Evolutionary conservation across 768 basidiomycete species (phyloP).

Genomic region (Pisolithus sp.): DNA sequence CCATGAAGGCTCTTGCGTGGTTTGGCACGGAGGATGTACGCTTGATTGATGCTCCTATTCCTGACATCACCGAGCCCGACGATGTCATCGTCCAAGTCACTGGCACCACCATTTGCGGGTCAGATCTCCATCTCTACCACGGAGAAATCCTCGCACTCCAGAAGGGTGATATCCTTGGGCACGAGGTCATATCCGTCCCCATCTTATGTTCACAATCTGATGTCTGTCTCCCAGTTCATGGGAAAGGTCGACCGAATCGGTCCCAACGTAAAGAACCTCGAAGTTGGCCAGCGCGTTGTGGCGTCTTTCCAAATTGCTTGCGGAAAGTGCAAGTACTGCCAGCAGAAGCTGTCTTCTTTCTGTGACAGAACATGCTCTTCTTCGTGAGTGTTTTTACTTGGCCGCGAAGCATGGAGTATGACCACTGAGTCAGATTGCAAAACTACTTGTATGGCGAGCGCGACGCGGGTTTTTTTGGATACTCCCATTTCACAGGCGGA

Average conservation of each 20-base stretch:
- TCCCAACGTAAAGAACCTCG: conserved; percentile 52
- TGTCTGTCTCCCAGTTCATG: conserved; percentile 41
- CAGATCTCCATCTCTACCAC: conserved; percentile 59
- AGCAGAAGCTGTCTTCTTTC: conserved; percentile 65
- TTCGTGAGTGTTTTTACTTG: conserved; percentile 33
- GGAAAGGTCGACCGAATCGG: conserved; percentile 64
- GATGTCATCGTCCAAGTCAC: conserved; percentile 74
- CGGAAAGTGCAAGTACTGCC: conserved; percentile 65
- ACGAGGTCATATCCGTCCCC: conserved; percentile 40
- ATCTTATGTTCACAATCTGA: not conserved
- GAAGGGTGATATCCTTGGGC: conserved; percentile 70
- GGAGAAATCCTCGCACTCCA: conserved; percentile 65
- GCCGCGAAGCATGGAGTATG: not conserved
- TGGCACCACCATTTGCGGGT: conserved; percentile 69
- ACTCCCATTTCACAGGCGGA: conserved; percentile 67
- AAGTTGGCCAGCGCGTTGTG: conserved; percentile 67
- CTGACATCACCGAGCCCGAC: conserved; percentile 62
- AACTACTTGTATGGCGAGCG: conserved; percentile 59
- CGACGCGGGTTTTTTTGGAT: conserved; percentile 68
- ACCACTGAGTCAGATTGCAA: conserved; percentile 32
- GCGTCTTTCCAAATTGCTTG: conserved; percentile 75
- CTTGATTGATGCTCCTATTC: conserved; percentile 42
- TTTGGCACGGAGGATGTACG: conserved; percentile 47
- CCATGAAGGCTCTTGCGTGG: conserved; percentile 68
- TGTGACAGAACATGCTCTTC: conserved; percentile 71